Evolutionary conservation across 805 yeast genomes (phyloP).

Genomic region (Candida bentonensis): DNA sequence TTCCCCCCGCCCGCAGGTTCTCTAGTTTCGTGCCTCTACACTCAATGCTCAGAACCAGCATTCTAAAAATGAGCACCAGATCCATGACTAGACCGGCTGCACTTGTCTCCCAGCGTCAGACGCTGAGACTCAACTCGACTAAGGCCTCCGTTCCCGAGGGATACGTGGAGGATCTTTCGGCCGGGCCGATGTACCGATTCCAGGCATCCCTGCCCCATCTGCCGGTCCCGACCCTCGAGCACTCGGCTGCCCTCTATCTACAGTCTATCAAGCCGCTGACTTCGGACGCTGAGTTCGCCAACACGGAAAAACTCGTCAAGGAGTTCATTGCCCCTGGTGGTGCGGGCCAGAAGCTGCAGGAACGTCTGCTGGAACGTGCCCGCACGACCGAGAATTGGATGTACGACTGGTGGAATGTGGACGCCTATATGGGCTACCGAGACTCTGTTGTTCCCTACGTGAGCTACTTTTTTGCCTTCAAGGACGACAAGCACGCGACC

Average conservation of each 20-base stretch:
- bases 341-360: constrained; percentile 53
- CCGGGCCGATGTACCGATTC: constrained; percentile 58
- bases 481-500: constrained; percentile 33
- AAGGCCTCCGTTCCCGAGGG: constrained; percentile 16
- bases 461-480: constrained; percentile 78
- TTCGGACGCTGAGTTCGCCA: constrained; percentile 34
- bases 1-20: background rate
- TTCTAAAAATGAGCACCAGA: background rate
- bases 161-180: constrained; percentile 24
- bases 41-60: background rate
- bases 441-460: constrained; percentile 95
- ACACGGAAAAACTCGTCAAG: constrained; percentile 43
- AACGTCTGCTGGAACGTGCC: constrained; percentile 46
- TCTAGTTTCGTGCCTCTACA: background rate
- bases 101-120: too few species aligned
- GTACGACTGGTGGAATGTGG: constrained; percentile 84
- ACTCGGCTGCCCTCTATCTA: constrained; percentile 57
- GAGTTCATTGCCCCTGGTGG: constrained; percentile 54
- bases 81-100: constrained; percentile 4
- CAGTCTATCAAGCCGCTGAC: constrained; percentile 57
- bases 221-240: constrained; percentile 73
- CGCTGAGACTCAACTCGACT: constrained; percentile 16
- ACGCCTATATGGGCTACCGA: constrained; percentile 78
- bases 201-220: constrained; percentile 66
- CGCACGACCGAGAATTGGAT: constrained; percentile 71